phyloP scores from a whole-genome alignment of 805 yeast genomes.

The Sugiyamaella valdiviana region DNA sequence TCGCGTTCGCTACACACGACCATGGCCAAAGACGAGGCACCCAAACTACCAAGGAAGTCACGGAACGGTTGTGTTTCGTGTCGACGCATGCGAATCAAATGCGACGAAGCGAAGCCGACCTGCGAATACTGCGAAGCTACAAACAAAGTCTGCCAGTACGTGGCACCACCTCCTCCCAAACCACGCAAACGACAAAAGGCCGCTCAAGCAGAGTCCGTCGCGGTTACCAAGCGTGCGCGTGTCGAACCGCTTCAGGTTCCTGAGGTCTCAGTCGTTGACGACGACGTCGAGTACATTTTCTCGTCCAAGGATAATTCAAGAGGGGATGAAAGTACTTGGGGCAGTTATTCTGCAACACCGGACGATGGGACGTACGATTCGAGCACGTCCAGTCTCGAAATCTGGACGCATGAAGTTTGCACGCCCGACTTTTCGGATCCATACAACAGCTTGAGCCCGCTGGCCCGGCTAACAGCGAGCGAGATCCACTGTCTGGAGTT shows the following conservation, averaged over 20 bases:
- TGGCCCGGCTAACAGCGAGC: background rate
- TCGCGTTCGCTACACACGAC: no score
- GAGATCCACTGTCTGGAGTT: constrained; percentile 1
- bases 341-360: no score
- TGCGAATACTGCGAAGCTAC: constrained; percentile 17
- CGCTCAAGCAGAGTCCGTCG: background rate
- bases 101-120: constrained; percentile 16
- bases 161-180: constrained; percentile 4
- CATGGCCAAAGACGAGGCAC: no score
- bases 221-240: background rate
- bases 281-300: background rate
- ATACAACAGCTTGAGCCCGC: background rate
- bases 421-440: background rate
- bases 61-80: constrained; percentile 18
- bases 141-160: constrained; percentile 11
- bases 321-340: no score
- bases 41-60: constrained; percentile 9
- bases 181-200: constrained; percentile 1
- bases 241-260: background rate
- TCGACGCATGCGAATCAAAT: constrained; percentile 16
- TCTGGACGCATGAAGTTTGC: background rate
- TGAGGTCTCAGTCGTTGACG: background rate
- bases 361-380: no score
- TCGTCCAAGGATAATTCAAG: no score
- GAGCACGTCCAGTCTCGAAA: background rate